These are phyloP conservation scores for Myriangium duriaei DNA, from an alignment of 2,329 filamentous ascomycete species.

Conservation along the genomic window DNA sequence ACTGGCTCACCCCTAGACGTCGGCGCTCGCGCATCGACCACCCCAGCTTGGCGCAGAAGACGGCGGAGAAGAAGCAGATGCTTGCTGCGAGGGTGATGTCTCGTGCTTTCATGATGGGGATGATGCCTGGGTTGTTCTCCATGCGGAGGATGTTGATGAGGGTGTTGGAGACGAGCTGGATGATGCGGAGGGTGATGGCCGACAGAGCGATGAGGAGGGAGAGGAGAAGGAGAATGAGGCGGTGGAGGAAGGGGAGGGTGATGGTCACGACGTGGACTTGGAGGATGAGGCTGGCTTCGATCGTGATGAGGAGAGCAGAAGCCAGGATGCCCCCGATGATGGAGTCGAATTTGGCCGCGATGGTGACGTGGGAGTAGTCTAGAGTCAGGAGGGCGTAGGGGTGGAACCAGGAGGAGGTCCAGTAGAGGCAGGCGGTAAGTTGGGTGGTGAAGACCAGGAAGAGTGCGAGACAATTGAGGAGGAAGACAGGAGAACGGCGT, in stretches of 20 bases:
- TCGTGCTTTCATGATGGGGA: constrained; percentile 14
- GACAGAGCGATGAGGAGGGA: constrained; percentile 39
- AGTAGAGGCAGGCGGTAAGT: constrained; percentile 45
- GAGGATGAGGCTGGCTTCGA: constrained; percentile 48
- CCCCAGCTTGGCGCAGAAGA: constrained; percentile 51
- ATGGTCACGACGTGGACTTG: constrained; percentile 52
- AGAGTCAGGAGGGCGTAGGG: constrained; percentile 47
- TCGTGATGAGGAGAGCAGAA: constrained; percentile 40
- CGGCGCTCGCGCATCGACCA: constrained; percentile 44
- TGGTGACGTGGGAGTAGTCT: constrained; percentile 16
- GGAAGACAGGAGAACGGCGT: constrained; percentile 49
- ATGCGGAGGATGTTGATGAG: constrained; percentile 14
- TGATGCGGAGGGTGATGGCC: constrained; percentile 42
- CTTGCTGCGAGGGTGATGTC: constrained; percentile 41
- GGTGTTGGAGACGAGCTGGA: constrained; percentile 37
- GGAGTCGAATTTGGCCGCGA: constrained; percentile 20
- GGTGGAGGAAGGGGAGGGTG: constrained; percentile 32
- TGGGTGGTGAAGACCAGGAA: constrained; percentile 48
- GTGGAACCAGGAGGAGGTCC: constrained; percentile 47
- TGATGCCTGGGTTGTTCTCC: constrained; percentile 9
- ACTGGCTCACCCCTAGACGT: constrained; percentile 45
- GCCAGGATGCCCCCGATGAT: constrained; percentile 38
- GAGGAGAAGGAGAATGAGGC: constrained; percentile 32
- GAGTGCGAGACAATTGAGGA: constrained; percentile 52
- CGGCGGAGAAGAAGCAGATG: constrained; percentile 49